A percentile compares a stretch with the other conserved stretches of the same genome.
These are phyloP conservation scores for thale cress (Arabidopsis thaliana) DNA, from an alignment of 345 rosid genomes.

Conservation along the genomic window DNA sequence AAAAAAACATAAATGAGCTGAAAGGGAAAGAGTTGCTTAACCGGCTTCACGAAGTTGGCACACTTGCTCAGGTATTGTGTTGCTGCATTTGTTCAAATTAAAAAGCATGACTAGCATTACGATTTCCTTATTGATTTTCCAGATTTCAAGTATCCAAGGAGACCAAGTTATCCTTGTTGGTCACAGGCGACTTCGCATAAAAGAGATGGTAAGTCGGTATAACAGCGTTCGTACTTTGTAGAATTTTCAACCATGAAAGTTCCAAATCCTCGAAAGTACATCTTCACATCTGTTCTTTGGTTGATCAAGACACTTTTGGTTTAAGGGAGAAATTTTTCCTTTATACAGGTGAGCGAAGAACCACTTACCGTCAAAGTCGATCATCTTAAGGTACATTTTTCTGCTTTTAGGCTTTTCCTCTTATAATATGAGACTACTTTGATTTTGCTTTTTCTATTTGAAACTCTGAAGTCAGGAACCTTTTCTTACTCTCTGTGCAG, in stretches of 20 bases:
- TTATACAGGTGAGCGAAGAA: constrained; percentile 76
- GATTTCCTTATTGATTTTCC: constrained; percentile 40
- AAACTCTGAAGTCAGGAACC: constrained; percentile 1
- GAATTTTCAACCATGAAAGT: not conserved
- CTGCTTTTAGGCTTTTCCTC: constrained; percentile 25
- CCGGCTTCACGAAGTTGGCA: constrained; percentile 95
- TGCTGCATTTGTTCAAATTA: constrained; percentile 12
- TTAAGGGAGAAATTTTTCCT: constrained; percentile 36
- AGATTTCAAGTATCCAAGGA: constrained; percentile 91
- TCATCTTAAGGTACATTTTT: constrained; percentile 79
- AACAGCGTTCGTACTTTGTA: constrained; percentile 10
- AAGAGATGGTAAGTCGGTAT: constrained; percentile 78
- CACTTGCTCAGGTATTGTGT: constrained; percentile 87
- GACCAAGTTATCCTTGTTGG: constrained; percentile 96
- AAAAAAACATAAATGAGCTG: constrained; percentile 67
- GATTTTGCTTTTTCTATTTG: not conserved
- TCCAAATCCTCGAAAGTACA: constrained; percentile 6
- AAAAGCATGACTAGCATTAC: constrained; percentile 6
- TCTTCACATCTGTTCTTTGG: constrained; percentile 20
- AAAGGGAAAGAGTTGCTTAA: constrained; percentile 82
- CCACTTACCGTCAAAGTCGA: constrained; percentile 97
- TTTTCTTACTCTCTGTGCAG: constrained; percentile 49
- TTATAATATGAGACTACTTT: constrained; percentile 15
- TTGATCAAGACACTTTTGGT: constrained; percentile 34
- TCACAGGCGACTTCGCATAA: constrained; percentile 86